Base-by-base conservation (phyloP, 2,329 filamentous ascomycete genomes). In the Colletotrichum sublineola region DNA sequence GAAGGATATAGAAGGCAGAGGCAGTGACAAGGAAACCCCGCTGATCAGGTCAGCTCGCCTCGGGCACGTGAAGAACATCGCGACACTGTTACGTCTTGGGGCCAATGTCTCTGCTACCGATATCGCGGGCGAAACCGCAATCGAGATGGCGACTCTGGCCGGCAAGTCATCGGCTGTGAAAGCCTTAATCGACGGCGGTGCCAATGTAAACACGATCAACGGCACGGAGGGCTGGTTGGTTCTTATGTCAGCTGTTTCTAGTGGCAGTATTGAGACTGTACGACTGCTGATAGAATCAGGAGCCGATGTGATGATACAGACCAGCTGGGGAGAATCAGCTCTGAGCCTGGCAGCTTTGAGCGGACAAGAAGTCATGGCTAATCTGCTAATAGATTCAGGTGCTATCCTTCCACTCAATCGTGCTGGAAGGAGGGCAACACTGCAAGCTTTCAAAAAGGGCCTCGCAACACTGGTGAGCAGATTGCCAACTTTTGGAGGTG, bases 1-100 rank as follows among this genome's bases (percentile, higher is more conserved):
- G n/a, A 48, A 64, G 15, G 62, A 64, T 18, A 52, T 64, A 3
- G 62, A 64, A 53, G 62, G 29, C 15, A 33, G 24, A 6, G 62
- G 62, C 12, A 24, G 31, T 12, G 44, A 64, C 31, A 40, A 40
- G 5, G 48, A 64, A 36, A 55, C 62, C 18, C 24, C 62, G 15
- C 46, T 64, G 14, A 48, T 64, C 46, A 52, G 42, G 24, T 50
- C 62, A 31, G 42, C 46, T 40, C 31, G 42, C 15, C 42, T 36
- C 36, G 42, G 46, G 31, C 42, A 52, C 20, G 46, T 14, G 18
- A 46, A 44, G 29, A 53, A 40, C 62, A 53, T 42, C 33, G 20
- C 12, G 46, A 18, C 18, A 48, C 46, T 48, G 46, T 20, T 48
- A 48, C 46, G 20, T 15, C 46, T 48, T 48, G 46, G 46, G 5